Evolutionary conservation across 164 flowering plant genomes (phyloP), one percentile per base, ranked within the genome.

Genomic region (Piper longum): DNA sequence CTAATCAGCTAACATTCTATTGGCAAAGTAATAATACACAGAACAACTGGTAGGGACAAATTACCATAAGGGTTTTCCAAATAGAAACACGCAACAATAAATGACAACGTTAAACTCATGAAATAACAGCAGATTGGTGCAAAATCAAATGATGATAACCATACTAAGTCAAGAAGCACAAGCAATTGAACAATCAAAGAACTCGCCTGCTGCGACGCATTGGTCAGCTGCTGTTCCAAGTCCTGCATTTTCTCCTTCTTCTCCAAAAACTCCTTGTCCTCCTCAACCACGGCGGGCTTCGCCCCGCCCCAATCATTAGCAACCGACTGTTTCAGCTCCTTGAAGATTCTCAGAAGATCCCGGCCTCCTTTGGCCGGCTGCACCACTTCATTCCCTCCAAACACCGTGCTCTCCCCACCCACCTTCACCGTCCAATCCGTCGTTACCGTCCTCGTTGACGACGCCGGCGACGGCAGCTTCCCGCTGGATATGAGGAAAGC

Each of bases 281-380:
- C 97, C 76, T 91, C 97, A 5, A 77, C 85, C 26, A 83, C 81
- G 0, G 82, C 67, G 0, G 91, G 91, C 64, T 62, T 87, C 0
- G 85, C 62, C 5, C 85, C 82, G 1, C 90, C 92, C 97, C 96
- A 95, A 60, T 91, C 99, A 82, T 83, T 91, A 0, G 83, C 69
- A 55, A 91, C 82, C 0, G 89, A 83, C 77, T 95, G 97, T 81
- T 79, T 95, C 83, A 95, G 74, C 77, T 88, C 97, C 77, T 80
- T 87, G 62, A 95, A 86, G 58, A 87, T 65, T 79, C 96, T 80
- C 76, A 91, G 63, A 77, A 95, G 70, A 77, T 95, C 95, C 76
- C 88, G 85, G 48, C 99, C 97, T 0, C 96, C 89, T 74, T 85
- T 91, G 0, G 96, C 97, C 0, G 95, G 91, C 73, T 85, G 91